Evolutionary conservation across 106 monocot species (phyloP), one percentile per base, ranked within the genome.

Genomic region (Acorus gramineus): DNA sequence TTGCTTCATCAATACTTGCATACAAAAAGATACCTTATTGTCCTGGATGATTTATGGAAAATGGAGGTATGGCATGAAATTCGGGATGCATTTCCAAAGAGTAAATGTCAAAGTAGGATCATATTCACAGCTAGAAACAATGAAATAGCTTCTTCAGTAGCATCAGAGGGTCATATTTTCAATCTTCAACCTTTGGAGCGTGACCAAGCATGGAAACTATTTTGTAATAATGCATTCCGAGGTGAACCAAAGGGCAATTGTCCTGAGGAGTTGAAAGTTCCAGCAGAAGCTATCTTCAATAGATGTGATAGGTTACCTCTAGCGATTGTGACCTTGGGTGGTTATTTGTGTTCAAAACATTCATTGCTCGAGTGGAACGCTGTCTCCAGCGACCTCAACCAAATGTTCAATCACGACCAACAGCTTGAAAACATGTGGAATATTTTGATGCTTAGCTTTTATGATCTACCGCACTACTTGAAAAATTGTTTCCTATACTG

Each of bases 41-140:
- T 82, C 12, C 61, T 82, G 11, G 82, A 82, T 70, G 82, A 77
- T 78, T 64, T 77, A 10, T 73, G 77, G 69, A 7, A 64, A 42
- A 11, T 4, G 42, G 51, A 71, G 8, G 44, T 52, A 4, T 75
- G 49, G 50, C 1, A 3, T 50, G 60, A 52, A 8, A 63, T 72
- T 11, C 44, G 11, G 6, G 45, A 49, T 70, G 11, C 46, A 10
- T 49, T 82, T 60, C 12, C 43, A 2, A 57, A 63, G 5, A 49
- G 12, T 43, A 49, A 8, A 7, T 49, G 11, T 5, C 47, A 49
- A 8, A 67, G 59, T n/a, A 48, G 56, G 53, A 46, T 78, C 7
- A 14, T 70, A 4, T 14, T 78, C 9, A 78, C 78, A 10, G 64
- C 77, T 4, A 60, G 63, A 62, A 61, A 11, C 0, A 48, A 47